Base-by-base conservation (phyloP, 179 eudicot species). In the Spergularia azorica region DNA sequence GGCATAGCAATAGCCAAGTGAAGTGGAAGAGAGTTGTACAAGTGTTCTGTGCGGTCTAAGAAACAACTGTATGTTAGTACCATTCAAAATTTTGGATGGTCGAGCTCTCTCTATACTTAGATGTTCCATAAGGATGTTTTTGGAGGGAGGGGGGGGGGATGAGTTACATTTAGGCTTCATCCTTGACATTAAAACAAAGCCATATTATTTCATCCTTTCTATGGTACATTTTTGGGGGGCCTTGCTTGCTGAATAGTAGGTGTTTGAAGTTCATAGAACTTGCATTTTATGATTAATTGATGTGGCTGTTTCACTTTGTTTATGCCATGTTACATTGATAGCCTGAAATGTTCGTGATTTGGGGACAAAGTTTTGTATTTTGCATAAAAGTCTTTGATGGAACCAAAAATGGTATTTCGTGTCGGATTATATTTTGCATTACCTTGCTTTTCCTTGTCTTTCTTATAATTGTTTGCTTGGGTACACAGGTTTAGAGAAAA, bases 401-500 rank as follows among this genome's bases (percentile, higher is more conserved):
- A 26, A 26, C 32, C 1, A 26, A 26, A 26, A 26, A 26, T 21
- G 21, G 21, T 21, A 21, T 26, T 26, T 26, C 32, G 2, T 26
- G 32, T 26, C 32, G 2, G 32, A 26, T 26, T 1, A 1, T 26
- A 26, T 26, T 26, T 1, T 26, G 32, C 32, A 26, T 26, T 26
- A 26, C 32, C 32, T 26, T 26, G 32, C 32, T 26, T 26, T 26
- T 26, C 32, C 32, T 26, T 26, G 2, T 26, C n/a, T 46, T 70
- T 39, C 72, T 56, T 36, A 32, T 63, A 60, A 36, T 58, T 48
- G 54, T 32, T 61, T 54, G 38, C 46, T 77, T 57, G 43, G 77
- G 56, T 76, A 39, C 26, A 67, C 83, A 95, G 99, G 86, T 95
- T 90, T 76, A 85, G 87, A 85, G 91, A 88, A 70, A 93, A 91